Evolutionary conservation across 2,329 filamentous ascomycete species (phyloP), one percentile per base, ranked within the genome.

Genomic region (Clonostachys sp.): DNA sequence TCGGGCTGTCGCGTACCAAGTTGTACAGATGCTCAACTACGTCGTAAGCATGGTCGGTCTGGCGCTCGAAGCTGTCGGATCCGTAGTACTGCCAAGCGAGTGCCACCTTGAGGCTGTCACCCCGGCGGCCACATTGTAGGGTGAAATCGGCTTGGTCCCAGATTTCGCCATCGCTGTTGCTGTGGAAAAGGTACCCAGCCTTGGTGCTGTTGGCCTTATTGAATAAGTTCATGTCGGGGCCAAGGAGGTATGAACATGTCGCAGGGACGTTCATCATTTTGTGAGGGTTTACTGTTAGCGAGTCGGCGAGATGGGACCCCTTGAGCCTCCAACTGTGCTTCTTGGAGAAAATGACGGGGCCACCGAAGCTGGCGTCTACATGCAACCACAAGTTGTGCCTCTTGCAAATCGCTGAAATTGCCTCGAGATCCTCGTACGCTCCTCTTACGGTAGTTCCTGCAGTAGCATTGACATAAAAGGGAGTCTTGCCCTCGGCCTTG

Each of bases 221-320:
- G 64, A 97, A 95, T 20, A 86, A 71, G 48, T 77, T 73, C 61
- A 95, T 68, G 62, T 97, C 91, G 3, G 80, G 78, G 0, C 82
- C 85, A 12, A 99, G 77, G 5, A 99, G 78, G 71, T 95, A 96
- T 1, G 87, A 91, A 70, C 91, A 97, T 0, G 91, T 96, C 39
- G 95, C 72, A 0, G 94, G 92, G 4, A 90, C 88, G 49, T 89
- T 89, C 61, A 97, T 80, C 94, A 97, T 97, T 71, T 97, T 97
- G 71, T 99, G 94, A 48, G 94, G 91, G 66, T 95, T 97, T 47
- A 96, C 80, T 3, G 91, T 89, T 38, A 97, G 73, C 13, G 84
- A 89, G 66, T 96, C 80, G 10, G 91, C 94, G 39, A 86, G 75
- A 41, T 91, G 77, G 3, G 79, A 73, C 13, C 92, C 92, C 2